These are phyloP conservation scores for Suillus subalutaceus DNA, from an alignment of 768 basidiomycete genomes.

Conservation along the genomic window DNA sequence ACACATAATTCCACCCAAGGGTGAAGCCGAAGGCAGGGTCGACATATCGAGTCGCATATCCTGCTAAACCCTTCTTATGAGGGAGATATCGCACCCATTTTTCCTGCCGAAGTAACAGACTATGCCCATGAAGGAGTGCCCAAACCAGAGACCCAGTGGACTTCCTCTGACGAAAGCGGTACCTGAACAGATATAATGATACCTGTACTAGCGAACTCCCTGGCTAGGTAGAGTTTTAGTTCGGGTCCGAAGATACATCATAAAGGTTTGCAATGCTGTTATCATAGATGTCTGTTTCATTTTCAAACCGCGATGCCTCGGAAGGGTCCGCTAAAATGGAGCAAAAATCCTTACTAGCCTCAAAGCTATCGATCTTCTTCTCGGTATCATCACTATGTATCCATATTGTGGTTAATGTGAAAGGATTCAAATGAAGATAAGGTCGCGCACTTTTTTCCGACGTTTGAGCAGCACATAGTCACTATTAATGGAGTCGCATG, in stretches of 20 bases:
- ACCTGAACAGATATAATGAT: conserved; percentile 60
- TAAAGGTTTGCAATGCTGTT: conserved; percentile 36
- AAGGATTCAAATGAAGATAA: neutral
- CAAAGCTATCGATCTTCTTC: neutral
- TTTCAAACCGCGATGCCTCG: conserved; percentile 48
- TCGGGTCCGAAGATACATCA: neutral
- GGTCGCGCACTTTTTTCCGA: neutral
- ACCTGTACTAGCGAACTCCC: conserved; percentile 56
- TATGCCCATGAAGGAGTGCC: conserved; percentile 52
- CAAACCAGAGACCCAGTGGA: conserved; percentile 47
- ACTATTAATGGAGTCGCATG: neutral
- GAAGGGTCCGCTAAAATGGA: conserved; percentile 37
- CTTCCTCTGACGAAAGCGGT: conserved; percentile 60
- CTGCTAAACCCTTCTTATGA: conserved; percentile 57
- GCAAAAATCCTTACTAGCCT: neutral
- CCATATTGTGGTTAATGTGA: neutral
- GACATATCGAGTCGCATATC: conserved; percentile 65
- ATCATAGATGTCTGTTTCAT: conserved; percentile 61
- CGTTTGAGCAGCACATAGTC: neutral
- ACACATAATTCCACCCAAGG: conserved; percentile 48
- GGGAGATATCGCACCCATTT: conserved; percentile 46
- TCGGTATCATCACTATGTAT: neutral
- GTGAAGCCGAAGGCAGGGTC: conserved; percentile 73
- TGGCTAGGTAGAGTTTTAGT: conserved; percentile 30
- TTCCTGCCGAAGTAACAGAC: conserved; percentile 59